Conservation (phyloP, 805 yeast species). For the Yarrowia sp. region DNA sequence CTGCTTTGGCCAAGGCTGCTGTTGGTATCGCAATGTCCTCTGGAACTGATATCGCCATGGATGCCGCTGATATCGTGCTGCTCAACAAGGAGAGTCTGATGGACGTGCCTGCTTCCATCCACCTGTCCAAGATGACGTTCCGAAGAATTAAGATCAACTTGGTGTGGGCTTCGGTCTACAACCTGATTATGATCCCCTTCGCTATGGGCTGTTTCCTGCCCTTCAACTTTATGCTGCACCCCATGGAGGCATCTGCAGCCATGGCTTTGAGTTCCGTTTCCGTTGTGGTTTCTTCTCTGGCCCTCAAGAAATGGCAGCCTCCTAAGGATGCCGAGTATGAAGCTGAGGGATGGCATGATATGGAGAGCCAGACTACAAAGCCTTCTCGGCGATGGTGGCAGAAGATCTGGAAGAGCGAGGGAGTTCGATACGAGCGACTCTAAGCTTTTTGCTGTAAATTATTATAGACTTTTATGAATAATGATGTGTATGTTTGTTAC, state of each 20-base stretch:
- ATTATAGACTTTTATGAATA: conserved; percentile 22
- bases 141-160: conserved; percentile 76
- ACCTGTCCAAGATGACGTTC: conserved; percentile 69
- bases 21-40: conserved; percentile 88
- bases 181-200: conserved; percentile 83
- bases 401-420: conserved; percentile 21
- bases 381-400: conserved; percentile 12
- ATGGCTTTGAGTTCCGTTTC: conserved; percentile 93
- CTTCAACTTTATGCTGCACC: conserved; percentile 69
- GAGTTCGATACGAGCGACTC: conserved; percentile 18
- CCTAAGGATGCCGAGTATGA: conserved; percentile 23
- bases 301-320: conserved; percentile 57
- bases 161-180: conserved; percentile 82
- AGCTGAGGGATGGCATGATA: not conserved
- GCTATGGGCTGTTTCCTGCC: conserved; percentile 92
- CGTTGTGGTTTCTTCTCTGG: conserved; percentile 77
- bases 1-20: conserved; percentile 86
- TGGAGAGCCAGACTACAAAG: conserved; percentile 19
- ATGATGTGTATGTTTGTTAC: not conserved
- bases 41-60: conserved; percentile 95
- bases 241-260: conserved; percentile 86
- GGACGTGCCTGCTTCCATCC: conserved; percentile 52
- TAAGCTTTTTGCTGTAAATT: conserved; percentile 13
- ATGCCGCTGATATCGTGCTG: conserved; percentile 91
- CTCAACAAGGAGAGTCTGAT: conserved; percentile 38